Base-by-base conservation (phyloP, 2,329 filamentous ascomycete species). In the Westerdykella sp. region DNA sequence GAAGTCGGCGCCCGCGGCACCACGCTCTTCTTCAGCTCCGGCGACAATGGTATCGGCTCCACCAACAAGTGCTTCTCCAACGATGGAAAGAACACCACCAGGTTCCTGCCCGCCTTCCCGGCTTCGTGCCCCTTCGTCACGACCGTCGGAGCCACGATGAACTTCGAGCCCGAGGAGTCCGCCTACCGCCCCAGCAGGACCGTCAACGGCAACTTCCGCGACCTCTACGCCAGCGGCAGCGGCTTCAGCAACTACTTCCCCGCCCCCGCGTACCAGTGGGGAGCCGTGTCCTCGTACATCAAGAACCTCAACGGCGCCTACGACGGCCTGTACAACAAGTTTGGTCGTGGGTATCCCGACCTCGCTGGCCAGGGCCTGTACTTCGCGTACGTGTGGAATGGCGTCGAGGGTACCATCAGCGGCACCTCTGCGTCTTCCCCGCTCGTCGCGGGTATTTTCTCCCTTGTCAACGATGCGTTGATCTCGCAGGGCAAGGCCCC, bases 91-190 rank as follows among this genome's bases (percentile, higher is more conserved):
- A 72, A 77, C 45, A 73, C 69, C 1, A 73, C 74, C 9, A 70
- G 74, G 15, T 80, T 83, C 56, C 68, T 80, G 23, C 74, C 81
- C 1, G 75, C 73, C 5, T 87, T 86, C 63, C 84, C 84, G 0
- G 77, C 76, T 0, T 75, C 76, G 0, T 87, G 84, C 53, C 83
- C 83, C 0, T 87, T 78, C 60, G 76, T 86, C 6, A 87, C 84
- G 0, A 68, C 75, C 2, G 77, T 87, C 1, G 84, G 84, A 6
- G 83, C 77, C 1, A 81, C 79, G 1, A 67, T 71, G 48, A 65
- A 70, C 49, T 68, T 73, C 34, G 58, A 71, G 46, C 79, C 79
- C 1, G 82, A 83, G 47, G 71, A 70, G 13, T 70, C 70, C 4
- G 72, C 74, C 15, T 70, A 69, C 53, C 48, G 60, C 6, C 35